Evolutionary conservation across 768 basidiomycete genomes (phyloP).

Genomic region (Antrodiella citrinella): DNA sequence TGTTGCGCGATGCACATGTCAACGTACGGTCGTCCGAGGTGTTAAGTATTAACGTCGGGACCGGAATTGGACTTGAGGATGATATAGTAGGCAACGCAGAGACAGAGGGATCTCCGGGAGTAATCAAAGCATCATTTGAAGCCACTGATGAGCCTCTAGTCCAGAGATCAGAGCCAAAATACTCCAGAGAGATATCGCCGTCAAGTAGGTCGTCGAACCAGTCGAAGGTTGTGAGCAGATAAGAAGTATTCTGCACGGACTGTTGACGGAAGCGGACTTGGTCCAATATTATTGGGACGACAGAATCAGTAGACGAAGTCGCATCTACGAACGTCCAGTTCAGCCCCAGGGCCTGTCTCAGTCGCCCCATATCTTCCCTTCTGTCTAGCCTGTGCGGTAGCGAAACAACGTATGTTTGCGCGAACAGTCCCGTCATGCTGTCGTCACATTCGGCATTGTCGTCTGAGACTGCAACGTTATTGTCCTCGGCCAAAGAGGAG

Average conservation of each 20-base stretch:
- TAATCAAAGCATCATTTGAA: background rate
- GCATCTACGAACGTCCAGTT: slow-evolving; percentile 51
- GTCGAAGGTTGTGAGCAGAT: slow-evolving; percentile 15
- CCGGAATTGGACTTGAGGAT: background rate
- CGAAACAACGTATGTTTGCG: slow-evolving; percentile 49
- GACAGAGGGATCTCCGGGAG: no score
- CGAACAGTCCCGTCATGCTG: slow-evolving; percentile 27
- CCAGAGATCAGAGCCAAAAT: background rate
- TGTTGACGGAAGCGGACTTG: slow-evolving; percentile 27
- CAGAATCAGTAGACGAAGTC: slow-evolving; percentile 28
- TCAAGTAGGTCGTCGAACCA: slow-evolving; percentile 34
- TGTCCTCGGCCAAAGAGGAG: no score
- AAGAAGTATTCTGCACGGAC: slow-evolving; percentile 2
- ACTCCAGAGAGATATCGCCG: background rate
- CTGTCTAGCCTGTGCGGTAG: slow-evolving; percentile 50
- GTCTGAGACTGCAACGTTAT: no score
- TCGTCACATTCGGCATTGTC: no score
- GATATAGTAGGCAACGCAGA: background rate
- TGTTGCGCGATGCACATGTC: slow-evolving; percentile 30
- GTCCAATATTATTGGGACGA: slow-evolving; percentile 34
- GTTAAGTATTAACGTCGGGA: no score
- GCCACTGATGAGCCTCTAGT: background rate
- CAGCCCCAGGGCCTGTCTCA: slow-evolving; percentile 39
- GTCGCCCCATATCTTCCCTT: slow-evolving; percentile 45
- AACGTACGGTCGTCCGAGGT: slow-evolving; percentile 11